phyloP scores from a whole-genome alignment of 2,329 filamentous ascomycete species.

The Colletotrichum sp. region DNA sequence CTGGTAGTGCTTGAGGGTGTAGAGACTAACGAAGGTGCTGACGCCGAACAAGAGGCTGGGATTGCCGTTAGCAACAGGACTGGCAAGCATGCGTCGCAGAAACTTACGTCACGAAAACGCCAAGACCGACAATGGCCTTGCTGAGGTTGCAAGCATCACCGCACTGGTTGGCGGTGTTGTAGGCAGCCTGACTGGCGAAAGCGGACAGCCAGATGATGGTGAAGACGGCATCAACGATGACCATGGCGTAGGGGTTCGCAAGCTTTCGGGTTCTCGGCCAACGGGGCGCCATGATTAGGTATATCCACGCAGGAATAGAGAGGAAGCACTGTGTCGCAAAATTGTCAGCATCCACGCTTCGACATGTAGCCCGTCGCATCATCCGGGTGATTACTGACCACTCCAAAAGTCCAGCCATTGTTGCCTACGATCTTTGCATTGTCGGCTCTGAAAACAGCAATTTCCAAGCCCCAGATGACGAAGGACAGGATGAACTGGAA shows the following conservation, averaged over 20 bases:
- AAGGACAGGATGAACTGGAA: constrained; percentile 60
- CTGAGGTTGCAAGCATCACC: constrained; percentile 62
- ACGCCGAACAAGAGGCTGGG: constrained; percentile 59
- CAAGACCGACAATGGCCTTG: constrained; percentile 67
- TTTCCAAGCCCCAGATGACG: constrained; percentile 63
- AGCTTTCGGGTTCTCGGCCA: constrained; percentile 66
- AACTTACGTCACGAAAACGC: constrained; percentile 66
- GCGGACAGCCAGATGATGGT: constrained; percentile 69
- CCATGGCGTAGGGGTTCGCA: constrained; percentile 67
- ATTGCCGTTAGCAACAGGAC: constrained; percentile 17
- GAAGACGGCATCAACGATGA: constrained; percentile 61
- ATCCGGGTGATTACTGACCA: constrained; percentile 51
- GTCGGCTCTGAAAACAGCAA: constrained; percentile 59
- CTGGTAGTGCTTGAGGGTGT: constrained; percentile 66
- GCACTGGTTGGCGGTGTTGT: constrained; percentile 62
- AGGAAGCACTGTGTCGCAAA: constrained; percentile 62
- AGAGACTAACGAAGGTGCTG: constrained; percentile 62
- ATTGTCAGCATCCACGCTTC: constrained; percentile 1
- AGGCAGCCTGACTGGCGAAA: constrained; percentile 69
- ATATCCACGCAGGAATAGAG: constrained; percentile 67
- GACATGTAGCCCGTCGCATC: neutral
- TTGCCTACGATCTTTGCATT: constrained; percentile 57
- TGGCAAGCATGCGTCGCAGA: neutral
- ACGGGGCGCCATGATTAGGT: constrained; percentile 67
- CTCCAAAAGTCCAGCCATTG: constrained; percentile 67